Conservation (phyloP, 1,139 yeast genomes). For the Nakaseomyces kungkrabaensis region DNA sequence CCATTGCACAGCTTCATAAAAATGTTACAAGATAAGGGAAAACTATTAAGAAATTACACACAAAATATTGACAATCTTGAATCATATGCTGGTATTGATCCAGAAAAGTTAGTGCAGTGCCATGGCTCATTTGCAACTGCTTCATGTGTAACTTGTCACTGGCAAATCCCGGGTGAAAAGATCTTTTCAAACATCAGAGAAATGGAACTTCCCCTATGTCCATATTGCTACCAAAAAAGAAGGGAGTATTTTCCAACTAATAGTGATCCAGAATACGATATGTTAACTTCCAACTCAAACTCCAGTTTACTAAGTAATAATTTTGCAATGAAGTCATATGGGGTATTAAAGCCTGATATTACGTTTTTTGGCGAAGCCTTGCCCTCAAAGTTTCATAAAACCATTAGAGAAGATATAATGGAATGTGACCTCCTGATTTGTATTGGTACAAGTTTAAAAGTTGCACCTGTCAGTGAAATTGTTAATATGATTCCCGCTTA, state of each 20-base stretch:
- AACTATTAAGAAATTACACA: slow-evolving; percentile 78
- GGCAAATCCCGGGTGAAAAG: slow-evolving; percentile 55
- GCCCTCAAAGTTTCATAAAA: slow-evolving; percentile 62
- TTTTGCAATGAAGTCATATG: slow-evolving; percentile 38
- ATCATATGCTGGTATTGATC: slow-evolving; percentile 64
- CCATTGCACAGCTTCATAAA: slow-evolving; percentile 83
- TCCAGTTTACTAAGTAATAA: neutral
- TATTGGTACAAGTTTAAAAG: slow-evolving; percentile 89
- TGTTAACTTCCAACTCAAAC: neutral
- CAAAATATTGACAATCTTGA: slow-evolving; percentile 93
- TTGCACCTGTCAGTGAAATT: slow-evolving; percentile 91
- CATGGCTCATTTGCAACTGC: slow-evolving; percentile 95
- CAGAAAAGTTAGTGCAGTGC: slow-evolving; percentile 75
- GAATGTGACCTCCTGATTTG: slow-evolving; percentile 76
- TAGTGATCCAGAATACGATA: slow-evolving; percentile 1
- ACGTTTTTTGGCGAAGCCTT: slow-evolving; percentile 89
- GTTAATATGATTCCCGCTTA: slow-evolving; percentile 58
- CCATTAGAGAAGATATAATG: slow-evolving; percentile 45
- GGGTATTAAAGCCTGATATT: slow-evolving; percentile 90
- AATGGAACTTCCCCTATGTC: slow-evolving; percentile 62
- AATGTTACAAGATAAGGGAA: slow-evolving; percentile 64
- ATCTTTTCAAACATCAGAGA: slow-evolving; percentile 54
- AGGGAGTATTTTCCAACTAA: slow-evolving; percentile 26
- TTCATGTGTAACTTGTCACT: slow-evolving; percentile 72
- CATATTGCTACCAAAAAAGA: slow-evolving; percentile 47